Base-by-base conservation (phyloP, 495 filamentous ascomycete genomes). In the Aspergillus olivimuriae region DNA sequence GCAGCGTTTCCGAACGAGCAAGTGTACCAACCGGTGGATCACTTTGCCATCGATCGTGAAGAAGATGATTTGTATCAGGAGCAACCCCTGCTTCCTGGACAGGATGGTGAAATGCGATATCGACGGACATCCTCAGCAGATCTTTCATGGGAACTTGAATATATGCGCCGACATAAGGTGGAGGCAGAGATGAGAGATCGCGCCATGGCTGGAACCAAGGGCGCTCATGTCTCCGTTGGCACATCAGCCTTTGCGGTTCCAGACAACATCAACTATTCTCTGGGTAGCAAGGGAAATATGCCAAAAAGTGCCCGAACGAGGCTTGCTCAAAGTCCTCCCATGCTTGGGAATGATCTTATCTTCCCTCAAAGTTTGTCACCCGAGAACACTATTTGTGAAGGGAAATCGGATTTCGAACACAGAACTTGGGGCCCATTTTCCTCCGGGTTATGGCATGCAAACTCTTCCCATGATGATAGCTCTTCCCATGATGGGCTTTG, bases 361-460 rank as follows among this genome's bases (percentile, higher is more conserved):
- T 87, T 95, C 52, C 83, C 86, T 3, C 75, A 76, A 50, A 92
- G 86, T 57, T 66, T 72, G 0, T 92, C 88, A 9, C 90, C 90
- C 0, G 80, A 86, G 51, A 76, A 74, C n/a, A 91, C 88, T 20
- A 74, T 84, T 43, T 82, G 88, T 57, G 86, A 94, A 46, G 76
- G 81, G 16, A 59, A 77, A 30, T 72, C 75, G 53, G 39, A 56
- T 54, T 18, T 74, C 63, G 56, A 72, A 34, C 60, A 32, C 21
- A 31, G 24, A n/a, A n/a, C n/a, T 15, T 46, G 57, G 66, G 41
- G 65, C 60, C 34, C 28, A 15, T 34, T 21, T 11, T 62, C 54
- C 35, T 58, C 51, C 8, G 69, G 70, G 7, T 57, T 76, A 9
- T 75, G 73, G 73, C 66, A 56, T 35, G 61, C 62, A 4, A 47